Conservation (phyloP, 2,329 filamentous ascomycete genomes). For the Xylariales sp. region DNA sequence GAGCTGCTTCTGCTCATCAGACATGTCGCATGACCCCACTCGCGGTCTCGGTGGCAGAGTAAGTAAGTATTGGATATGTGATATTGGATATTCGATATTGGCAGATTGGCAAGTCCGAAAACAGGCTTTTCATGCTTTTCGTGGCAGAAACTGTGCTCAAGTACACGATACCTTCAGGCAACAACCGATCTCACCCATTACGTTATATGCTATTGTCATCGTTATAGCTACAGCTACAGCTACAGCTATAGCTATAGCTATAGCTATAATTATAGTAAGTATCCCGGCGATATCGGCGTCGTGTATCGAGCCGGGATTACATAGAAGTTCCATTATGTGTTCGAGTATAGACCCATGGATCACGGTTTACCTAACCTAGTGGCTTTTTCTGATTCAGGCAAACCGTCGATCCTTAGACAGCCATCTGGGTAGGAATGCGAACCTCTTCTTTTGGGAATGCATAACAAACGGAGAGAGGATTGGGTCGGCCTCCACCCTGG, state of each 20-base stretch:
- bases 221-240: too few relatives aligned
- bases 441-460: constrained; percentile 3
- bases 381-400: not conserved
- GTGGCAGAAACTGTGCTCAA: not conserved
- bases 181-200: not conserved
- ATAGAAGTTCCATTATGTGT: not conserved
- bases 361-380: not conserved
- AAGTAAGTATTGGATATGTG: not conserved
- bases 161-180: not conserved
- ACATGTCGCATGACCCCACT: constrained; percentile 3
- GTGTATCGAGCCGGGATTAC: not conserved
- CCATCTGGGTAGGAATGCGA: constrained; percentile 4
- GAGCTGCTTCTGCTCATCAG: not conserved
- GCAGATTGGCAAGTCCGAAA: not conserved
- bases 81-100: too few relatives aligned
- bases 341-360: too few relatives aligned
- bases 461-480: constrained; percentile 7
- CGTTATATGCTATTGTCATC: not conserved
- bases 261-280: too few relatives aligned
- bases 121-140: not conserved
- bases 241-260: too few relatives aligned
- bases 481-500: constrained; percentile 1
- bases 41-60: not conserved
- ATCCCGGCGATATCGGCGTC: not conserved
- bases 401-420: not conserved